A percentile compares a stretch with the other conserved stretches of the same genome.
Conservation (phyloP, 2,329 filamentous ascomycete genomes). For the Aspergillus flavus region DNA sequence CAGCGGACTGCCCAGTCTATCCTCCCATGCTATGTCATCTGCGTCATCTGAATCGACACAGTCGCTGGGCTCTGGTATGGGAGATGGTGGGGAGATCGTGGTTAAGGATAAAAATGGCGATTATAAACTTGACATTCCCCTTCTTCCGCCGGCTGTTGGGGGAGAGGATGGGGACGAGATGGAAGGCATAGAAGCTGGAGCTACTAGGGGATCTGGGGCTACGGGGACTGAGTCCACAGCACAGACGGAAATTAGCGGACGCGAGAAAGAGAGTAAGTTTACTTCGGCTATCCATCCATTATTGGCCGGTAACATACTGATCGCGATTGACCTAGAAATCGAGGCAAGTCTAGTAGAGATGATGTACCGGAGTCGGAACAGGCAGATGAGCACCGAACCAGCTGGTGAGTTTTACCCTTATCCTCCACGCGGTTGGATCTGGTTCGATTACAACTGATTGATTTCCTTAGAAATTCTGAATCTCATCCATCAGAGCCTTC, state of each 20-base stretch:
- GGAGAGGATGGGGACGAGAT: constrained; percentile 44
- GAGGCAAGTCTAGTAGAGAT: constrained; percentile 49
- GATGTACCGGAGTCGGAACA: constrained; percentile 42
- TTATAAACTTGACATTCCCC: constrained; percentile 51
- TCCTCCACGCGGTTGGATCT: not conserved
- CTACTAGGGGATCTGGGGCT: constrained; percentile 26
- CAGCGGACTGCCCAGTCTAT: constrained; percentile 24
- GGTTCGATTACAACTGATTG: constrained; percentile 6
- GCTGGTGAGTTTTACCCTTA: constrained; percentile 58
- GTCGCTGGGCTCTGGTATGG: constrained; percentile 22
- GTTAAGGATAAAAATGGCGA: constrained; percentile 52
- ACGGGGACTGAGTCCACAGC: constrained; percentile 58
- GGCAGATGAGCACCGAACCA: constrained; percentile 62
- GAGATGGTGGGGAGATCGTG: constrained; percentile 51
- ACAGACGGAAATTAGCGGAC: constrained; percentile 30
- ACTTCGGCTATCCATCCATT: not conserved
- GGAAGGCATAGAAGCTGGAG: constrained; percentile 43
- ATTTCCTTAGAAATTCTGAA: constrained; percentile 64
- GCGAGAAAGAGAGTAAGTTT: constrained; percentile 46
- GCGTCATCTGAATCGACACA: constrained; percentile 25
- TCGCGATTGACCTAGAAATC: constrained; percentile 40
- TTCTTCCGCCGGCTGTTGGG: constrained; percentile 40
- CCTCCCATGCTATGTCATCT: constrained; percentile 27
- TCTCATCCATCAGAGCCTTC: constrained; percentile 68
- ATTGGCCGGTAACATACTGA: constrained; percentile 8